phyloP scores from a whole-genome alignment of 2,329 filamentous ascomycete genomes.

The Sporothrix inflata region DNA sequence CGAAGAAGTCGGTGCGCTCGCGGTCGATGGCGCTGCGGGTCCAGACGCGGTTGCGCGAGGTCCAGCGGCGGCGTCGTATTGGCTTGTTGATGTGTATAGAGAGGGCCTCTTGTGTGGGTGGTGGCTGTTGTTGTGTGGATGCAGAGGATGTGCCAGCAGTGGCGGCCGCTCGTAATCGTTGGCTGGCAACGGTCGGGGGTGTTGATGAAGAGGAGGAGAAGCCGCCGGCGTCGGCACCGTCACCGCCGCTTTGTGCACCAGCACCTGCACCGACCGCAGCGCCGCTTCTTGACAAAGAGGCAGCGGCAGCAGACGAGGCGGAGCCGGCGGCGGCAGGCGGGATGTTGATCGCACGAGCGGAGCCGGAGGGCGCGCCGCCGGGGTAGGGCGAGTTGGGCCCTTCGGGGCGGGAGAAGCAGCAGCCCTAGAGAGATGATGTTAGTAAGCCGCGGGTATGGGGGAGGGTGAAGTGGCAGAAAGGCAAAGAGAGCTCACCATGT shows the following conservation, averaged over 20 bases:
- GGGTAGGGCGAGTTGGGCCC: slow-evolving; percentile 60
- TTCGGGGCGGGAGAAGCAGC: slow-evolving; percentile 59
- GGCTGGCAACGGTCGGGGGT: slow-evolving; percentile 19
- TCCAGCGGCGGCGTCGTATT: slow-evolving; percentile 68
- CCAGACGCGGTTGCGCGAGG: slow-evolving; percentile 66
- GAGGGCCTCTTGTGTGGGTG: slow-evolving; percentile 42
- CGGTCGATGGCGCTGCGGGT: slow-evolving; percentile 68
- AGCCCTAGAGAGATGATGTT: slow-evolving; percentile 49
- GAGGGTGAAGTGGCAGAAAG: background rate
- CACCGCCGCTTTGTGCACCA: slow-evolving; percentile 39
- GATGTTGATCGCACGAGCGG: slow-evolving; percentile 58
- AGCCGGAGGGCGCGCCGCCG: slow-evolving; percentile 51
- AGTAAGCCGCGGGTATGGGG: background rate
- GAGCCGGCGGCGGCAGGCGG: slow-evolving; percentile 32
- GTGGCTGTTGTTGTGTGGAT: slow-evolving; percentile 34
- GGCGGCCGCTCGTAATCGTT: background rate
- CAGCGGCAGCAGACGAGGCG: slow-evolving; percentile 29
- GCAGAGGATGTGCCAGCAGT: background rate
- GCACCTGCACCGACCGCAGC: slow-evolving; percentile 30
- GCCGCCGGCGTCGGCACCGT: slow-evolving; percentile 25
- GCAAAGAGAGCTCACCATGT: slow-evolving; percentile 4
- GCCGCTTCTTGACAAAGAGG: background rate
- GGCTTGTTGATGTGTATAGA: slow-evolving; percentile 72
- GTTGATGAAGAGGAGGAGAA: slow-evolving; percentile 34
- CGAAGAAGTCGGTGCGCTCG: slow-evolving; percentile 84